Base-by-base conservation (phyloP, 1,284 basidiomycete genomes). In the Dichomitus squalens region DNA sequence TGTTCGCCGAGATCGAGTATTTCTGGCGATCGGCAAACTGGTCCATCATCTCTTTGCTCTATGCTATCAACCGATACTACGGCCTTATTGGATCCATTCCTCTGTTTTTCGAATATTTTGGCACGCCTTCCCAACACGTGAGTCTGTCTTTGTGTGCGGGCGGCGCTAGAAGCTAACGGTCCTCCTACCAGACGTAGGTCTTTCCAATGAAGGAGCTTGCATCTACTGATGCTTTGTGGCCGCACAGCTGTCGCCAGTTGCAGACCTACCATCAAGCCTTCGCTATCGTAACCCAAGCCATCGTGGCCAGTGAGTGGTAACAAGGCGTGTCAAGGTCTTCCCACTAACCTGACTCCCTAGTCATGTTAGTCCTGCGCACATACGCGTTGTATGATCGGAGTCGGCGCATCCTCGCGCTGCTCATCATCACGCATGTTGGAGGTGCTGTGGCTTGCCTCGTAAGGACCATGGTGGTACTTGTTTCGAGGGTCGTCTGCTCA, bases 331-430 rank as follows among this genome's bases (percentile, higher is more conserved):
- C 14, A 4, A 25, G 6, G 7, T 1, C 4, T 8, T 21, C 12
- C 2, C 3, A 25, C 27, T 27, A 11, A 39, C 44, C 27, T 8
- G 4, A 8, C 27, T 12, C 9, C 16, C 4, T 20, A 65, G 64
- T 61, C 25, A 53, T 58, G 53, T 52, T 63, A n/a, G 48, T 59
- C 7, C 44, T 63, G 29, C 55, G 61, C 4, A 64, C 62, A 9
- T 64, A 60, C 25, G 64, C 64, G 4, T 43, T 66, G 41, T 64
- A 66, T 40, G 55, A 60, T 12, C 58, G 64, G 3, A 62, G 58
- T 27, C 58, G 41, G 41, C 57, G 60, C 3, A 57, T 66, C 31
- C 58, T 66, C 14, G 38, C 38, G 1, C 16, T 64, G 3, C 59
- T 66, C 18, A 21, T 64, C 20, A 29, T 51, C 8, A 53, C 55